Evolutionary conservation across 768 basidiomycete genomes (phyloP), one percentile per base, ranked within the genome.

Genomic region (Agaricus subrufescens): DNA sequence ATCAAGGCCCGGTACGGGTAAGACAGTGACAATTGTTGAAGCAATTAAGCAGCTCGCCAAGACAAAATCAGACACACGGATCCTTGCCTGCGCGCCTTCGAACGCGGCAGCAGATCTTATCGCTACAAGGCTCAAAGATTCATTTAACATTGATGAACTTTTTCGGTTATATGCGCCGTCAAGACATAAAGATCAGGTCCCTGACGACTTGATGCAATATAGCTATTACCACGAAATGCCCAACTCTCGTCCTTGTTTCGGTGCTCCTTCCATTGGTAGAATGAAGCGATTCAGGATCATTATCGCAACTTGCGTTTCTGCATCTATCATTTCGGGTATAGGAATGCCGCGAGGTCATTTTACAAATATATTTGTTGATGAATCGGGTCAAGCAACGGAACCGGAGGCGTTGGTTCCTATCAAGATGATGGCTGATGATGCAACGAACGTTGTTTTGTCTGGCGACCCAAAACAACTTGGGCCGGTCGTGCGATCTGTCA

Each of bases 401-500:
- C 84, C 86, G 0, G 86, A 88, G 65, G 74, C 74, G 0, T 82
- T 87, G 67, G 74, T 86, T 12, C 69, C 80, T 0, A 78, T 88
- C 68, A 84, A 83, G 68, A 81, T 79, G 1, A 73, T 86, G 67
- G 80, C 82, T 0, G 73, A 78, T 51, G 65, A 64, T 3, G 51
- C 61, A 0, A 89, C 86, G 0, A 84, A 81, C 46, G 68, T 89
- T 23, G 65, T 89, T 3, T 71, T 90, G 0, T 80, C 84, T 1
- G 87, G 87, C 0, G 87, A 90, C 61, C 86, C 82, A 0, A 85
- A 83, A 67, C 87, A 89, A 62, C 73, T 89, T 12, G 86, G 87
- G 0, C 87, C 87, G 0, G 81, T 88, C 55, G 77, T 89, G 46
- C 75, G 80, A 1, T 87, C 86, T 0, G 59, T 60, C 1, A 71